These are phyloP conservation scores for Azolla pinnata DNA, from an alignment of 75 land plant genomes.

Conservation along the genomic window DNA sequence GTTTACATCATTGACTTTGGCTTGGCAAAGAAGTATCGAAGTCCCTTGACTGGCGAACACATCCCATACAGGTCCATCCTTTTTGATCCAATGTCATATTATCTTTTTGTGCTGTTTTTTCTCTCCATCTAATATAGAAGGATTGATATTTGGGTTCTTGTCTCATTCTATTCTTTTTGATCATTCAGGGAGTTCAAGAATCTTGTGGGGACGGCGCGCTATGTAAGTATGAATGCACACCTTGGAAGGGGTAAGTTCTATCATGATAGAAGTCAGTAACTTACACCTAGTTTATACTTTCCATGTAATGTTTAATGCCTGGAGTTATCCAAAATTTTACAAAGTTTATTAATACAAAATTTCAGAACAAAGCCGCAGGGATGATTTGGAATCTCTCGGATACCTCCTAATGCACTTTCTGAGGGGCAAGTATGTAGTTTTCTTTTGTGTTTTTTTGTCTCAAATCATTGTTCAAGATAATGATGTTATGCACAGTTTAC, in stretches of 20 bases:
- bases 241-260: slow-evolving; percentile 13
- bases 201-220: slow-evolving; percentile 29
- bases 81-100: no score
- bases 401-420: slow-evolving; percentile 44
- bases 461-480: no score
- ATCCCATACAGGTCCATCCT: slow-evolving; percentile 55
- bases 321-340: not conserved
- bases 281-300: not conserved
- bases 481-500: no score
- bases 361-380: slow-evolving; percentile 47
- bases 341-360: no score
- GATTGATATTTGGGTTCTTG: not conserved
- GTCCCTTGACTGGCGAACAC: slow-evolving; percentile 59
- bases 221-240: slow-evolving; percentile 27
- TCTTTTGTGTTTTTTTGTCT: not conserved
- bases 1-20: slow-evolving; percentile 79
- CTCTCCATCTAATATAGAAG: slow-evolving; percentile 2
- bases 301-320: not conserved
- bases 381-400: slow-evolving; percentile 48
- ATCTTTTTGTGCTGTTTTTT: not conserved
- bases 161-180: not conserved
- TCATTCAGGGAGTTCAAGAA: slow-evolving; percentile 16
- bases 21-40: slow-evolving; percentile 63
- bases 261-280: not conserved
- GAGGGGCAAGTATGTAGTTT: slow-evolving; percentile 30